Percentiles rank a stretch among this genome's conserved stretches.
These are phyloP conservation scores for Pythium monospermum DNA, from an alignment of 352 stramenopile genomes.

Conservation along the genomic window DNA sequence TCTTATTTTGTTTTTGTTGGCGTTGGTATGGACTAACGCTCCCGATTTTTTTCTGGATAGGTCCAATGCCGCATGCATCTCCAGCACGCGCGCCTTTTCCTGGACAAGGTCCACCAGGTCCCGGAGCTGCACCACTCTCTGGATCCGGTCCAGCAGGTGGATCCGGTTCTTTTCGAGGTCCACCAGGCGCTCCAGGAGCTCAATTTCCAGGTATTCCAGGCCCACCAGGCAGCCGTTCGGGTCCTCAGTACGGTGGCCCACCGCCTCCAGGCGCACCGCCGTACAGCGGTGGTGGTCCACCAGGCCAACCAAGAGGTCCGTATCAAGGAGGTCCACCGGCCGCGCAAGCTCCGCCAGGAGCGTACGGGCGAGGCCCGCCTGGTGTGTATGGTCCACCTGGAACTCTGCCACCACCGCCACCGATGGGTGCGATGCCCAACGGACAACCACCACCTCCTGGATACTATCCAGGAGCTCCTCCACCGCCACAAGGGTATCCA, in stretches of 20 bases:
- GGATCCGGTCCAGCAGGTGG: slow-evolving; percentile 6
- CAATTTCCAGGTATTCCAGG: slow-evolving; percentile 16
- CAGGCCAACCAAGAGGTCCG: slow-evolving; percentile 6
- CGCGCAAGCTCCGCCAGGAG: slow-evolving; percentile 7
- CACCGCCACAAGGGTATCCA: slow-evolving; percentile 8
- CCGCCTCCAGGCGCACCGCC: slow-evolving; percentile 10
- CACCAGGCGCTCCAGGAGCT: slow-evolving; percentile 13
- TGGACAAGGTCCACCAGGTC: slow-evolving; percentile 15
- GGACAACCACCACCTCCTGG: background rate
- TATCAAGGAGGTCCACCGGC: slow-evolving; percentile 14
- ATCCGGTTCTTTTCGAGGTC: slow-evolving; percentile 8
- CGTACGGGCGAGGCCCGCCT: slow-evolving; percentile 5
- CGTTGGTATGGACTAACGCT: background rate
- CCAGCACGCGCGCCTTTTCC: slow-evolving; percentile 22
- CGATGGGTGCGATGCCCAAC: slow-evolving; percentile 11
- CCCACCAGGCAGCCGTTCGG: slow-evolving; percentile 13
- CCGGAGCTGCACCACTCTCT: slow-evolving; percentile 2
- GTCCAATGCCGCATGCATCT: slow-evolving; percentile 9
- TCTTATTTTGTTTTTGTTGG: background rate
- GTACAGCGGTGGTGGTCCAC: slow-evolving; percentile 2
- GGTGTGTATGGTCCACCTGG: slow-evolving; percentile 1
- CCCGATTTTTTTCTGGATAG: background rate
- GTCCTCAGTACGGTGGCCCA: slow-evolving; percentile 19
- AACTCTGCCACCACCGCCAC: slow-evolving; percentile 10
- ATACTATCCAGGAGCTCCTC: background rate